These are phyloP conservation scores for Aegle marmelos DNA, from an alignment of 345 rosid species.

Conservation along the genomic window DNA sequence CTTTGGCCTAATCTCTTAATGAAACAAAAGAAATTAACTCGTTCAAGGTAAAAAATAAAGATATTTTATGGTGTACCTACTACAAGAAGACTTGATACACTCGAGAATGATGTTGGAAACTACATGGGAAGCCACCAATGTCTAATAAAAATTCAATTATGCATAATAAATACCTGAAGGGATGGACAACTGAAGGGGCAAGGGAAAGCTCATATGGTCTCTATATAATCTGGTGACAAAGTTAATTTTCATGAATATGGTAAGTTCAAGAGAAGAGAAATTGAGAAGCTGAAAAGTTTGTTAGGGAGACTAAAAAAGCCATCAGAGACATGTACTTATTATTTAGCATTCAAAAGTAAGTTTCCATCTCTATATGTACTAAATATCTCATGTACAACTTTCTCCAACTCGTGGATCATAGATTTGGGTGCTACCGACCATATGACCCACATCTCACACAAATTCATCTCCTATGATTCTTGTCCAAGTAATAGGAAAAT, in stretches of 20 bases:
- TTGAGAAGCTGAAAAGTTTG: not conserved
- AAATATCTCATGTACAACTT: not conserved
- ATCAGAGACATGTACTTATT: not conserved
- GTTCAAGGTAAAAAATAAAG: not conserved
- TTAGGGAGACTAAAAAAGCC: not conserved
- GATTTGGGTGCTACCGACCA: too few relatives aligned
- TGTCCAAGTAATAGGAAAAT: too few relatives aligned
- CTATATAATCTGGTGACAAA: not conserved
- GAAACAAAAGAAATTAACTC: rapidly evolving
- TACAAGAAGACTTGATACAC: not conserved
- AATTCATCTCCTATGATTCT: too few relatives aligned
- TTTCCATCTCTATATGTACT: too few relatives aligned
- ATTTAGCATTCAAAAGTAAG: too few relatives aligned
- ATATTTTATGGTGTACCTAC: not conserved
- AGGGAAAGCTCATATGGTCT: not conserved
- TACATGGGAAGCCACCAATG: not conserved
- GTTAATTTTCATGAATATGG: too few relatives aligned
- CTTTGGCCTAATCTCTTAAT: too few relatives aligned
- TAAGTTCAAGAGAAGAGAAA: not conserved
- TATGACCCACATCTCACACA: too few relatives aligned
- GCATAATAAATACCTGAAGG: too few relatives aligned
- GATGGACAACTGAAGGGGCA: too few relatives aligned
- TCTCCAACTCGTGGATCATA: not conserved
- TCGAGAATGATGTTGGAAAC: not conserved
- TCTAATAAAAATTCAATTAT: not conserved